These are phyloP conservation scores for Anacardium occidentale DNA, from an alignment of 345 rosid genomes.

Conservation along the genomic window DNA sequence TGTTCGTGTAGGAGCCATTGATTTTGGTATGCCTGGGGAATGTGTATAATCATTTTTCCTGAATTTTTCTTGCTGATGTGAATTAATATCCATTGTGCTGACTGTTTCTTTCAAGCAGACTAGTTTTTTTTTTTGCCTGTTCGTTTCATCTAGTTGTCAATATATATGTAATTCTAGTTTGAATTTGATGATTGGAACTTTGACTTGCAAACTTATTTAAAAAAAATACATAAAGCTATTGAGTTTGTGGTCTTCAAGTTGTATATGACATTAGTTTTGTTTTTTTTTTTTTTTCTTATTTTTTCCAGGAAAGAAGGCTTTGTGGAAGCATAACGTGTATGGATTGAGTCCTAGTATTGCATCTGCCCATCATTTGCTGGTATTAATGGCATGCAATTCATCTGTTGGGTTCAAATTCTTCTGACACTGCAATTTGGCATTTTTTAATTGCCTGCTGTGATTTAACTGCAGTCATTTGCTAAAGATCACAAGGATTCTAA, in stretches of 20 bases:
- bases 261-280: conserved; percentile 1
- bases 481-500: conserved; percentile 48
- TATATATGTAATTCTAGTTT: conserved; percentile 6
- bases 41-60: neutral
- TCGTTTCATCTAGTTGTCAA: conserved; percentile 6
- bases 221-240: neutral
- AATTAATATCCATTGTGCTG: neutral
- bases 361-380: conserved; percentile 84
- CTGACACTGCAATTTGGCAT: neutral
- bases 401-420: conserved; percentile 15
- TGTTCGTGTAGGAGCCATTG: conserved; percentile 62
- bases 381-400: conserved; percentile 22
- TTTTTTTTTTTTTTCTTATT: conserved; percentile 20
- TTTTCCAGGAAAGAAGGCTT: conserved; percentile 66
- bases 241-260: neutral
- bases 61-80: conserved; percentile 6
- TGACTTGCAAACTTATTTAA: neutral
- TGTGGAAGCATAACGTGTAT: conserved; percentile 77
- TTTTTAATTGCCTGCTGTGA: conserved; percentile 14
- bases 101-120: neutral
- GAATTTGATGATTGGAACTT: conserved; percentile 12
- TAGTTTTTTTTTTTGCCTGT: conserved; percentile 7
- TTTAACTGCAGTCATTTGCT: conserved; percentile 59
- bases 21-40: conserved; percentile 53
- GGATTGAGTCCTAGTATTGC: conserved; percentile 74